Conservation (phyloP, 805 yeast species). For the Ogataea chonburiensis region DNA sequence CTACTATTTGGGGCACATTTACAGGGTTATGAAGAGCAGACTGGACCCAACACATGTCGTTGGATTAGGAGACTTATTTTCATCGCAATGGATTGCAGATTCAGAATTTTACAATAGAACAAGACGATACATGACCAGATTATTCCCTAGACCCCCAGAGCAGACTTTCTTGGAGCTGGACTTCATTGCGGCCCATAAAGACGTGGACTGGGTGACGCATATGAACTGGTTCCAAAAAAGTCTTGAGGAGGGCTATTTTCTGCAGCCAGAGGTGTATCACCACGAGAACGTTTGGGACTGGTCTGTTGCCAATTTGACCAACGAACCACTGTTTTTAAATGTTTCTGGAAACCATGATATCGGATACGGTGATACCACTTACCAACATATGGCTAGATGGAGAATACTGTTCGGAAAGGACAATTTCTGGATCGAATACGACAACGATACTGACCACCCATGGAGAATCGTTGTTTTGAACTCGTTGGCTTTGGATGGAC, state of each 20-base stretch:
- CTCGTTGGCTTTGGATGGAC: constrained; percentile 84
- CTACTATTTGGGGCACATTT: constrained; percentile 82
- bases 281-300: constrained; percentile 67
- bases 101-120: constrained; percentile 83
- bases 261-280: constrained; percentile 38
- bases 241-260: constrained; percentile 34
- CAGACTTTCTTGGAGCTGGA: constrained; percentile 51
- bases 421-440: constrained; percentile 76
- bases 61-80: constrained; percentile 89
- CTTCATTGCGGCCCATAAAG: constrained; percentile 46
- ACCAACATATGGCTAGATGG: constrained; percentile 85
- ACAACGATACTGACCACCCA: constrained; percentile 60
- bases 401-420: constrained; percentile 74
- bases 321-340: constrained; percentile 72
- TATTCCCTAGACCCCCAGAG: constrained; percentile 57
- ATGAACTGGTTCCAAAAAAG: constrained; percentile 35
- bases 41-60: constrained; percentile 77
- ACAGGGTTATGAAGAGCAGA: constrained; percentile 58
- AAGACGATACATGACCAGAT: constrained; percentile 64
- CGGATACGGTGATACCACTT: constrained; percentile 95
- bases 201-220: constrained; percentile 54
- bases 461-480: constrained; percentile 90
- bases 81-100: constrained; percentile 93
- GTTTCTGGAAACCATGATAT: constrained; percentile 94
- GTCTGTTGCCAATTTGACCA: constrained; percentile 41